Evolutionary conservation across 2,329 filamentous ascomycete genomes (phyloP).

Genomic region (Mollisiaceae sp.): DNA sequence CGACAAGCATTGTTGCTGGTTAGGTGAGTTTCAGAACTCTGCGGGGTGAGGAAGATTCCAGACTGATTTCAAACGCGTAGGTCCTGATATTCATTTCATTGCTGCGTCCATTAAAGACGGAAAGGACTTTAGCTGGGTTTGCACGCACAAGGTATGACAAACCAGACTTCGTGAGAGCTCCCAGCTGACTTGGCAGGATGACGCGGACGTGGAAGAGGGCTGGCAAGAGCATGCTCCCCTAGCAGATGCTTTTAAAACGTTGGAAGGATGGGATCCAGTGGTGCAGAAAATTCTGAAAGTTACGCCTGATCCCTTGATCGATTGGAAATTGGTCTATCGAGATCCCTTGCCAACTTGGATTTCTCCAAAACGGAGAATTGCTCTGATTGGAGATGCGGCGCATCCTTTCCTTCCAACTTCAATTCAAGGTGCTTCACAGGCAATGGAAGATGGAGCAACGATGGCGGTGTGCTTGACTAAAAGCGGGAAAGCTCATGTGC

Average conservation of each 20-base stretch:
- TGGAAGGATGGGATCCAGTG: constrained; percentile 36
- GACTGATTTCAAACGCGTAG: constrained; percentile 13
- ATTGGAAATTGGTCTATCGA: constrained; percentile 42
- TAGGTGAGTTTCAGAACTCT: constrained; percentile 40
- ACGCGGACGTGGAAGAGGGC: constrained; percentile 52
- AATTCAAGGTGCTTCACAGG: constrained; percentile 63
- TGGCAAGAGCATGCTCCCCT: constrained; percentile 43
- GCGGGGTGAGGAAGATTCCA: constrained; percentile 1
- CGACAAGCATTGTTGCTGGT: constrained; percentile 58
- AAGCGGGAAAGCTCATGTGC: constrained; percentile 27
- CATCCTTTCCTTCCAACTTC: constrained; percentile 74
- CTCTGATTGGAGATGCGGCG: constrained; percentile 67
- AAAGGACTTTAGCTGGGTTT: constrained; percentile 59
- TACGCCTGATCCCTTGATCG: constrained; percentile 34
- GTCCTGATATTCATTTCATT: constrained; percentile 17
- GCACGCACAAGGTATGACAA: constrained; percentile 51
- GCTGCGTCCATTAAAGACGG: constrained; percentile 58
- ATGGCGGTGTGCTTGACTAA: constrained; percentile 43
- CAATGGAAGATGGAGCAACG: constrained; percentile 47
- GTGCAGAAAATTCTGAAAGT: constrained; percentile 31
- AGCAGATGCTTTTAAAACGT: constrained; percentile 34
- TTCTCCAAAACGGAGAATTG: constrained; percentile 37
- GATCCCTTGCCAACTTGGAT: constrained; percentile 41
- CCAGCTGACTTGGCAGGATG: constrained; percentile 36
- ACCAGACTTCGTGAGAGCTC: no score